Evolutionary conservation across 208 protist genomes (phyloP), one percentile per base, ranked within the genome.

Genomic region (Balamuthia mandrillaris): DNA sequence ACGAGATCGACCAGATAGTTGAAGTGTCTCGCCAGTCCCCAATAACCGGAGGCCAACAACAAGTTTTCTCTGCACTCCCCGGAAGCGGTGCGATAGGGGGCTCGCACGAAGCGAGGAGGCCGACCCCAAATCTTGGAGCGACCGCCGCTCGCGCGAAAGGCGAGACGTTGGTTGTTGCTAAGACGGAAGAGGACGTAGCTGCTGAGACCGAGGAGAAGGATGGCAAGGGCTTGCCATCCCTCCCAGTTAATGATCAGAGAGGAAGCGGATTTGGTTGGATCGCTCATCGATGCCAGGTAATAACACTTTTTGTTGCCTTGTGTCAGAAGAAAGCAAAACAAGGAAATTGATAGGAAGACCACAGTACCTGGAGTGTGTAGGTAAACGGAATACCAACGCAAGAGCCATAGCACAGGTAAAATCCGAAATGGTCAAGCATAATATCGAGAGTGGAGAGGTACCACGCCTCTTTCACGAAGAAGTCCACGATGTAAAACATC

Each of bases 401-500:
- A 87, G 98, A 96, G 47, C 97, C 97, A 68, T 96, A 99, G 88
- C 93, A 94, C 24, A 98, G 90, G 94, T 98, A 97, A 74, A 96
- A 99, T 33, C 97, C 97, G 78, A 98, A 98, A 49, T 96, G 94
- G 65, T 99, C 97, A 33, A 90, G 87, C 42, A 96, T 95, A 61
- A 98, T 98, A 91, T 99, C 97, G 92, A 98, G 97, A 88, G 97
- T 98, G n/a, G 94, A 95, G 35, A 98, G 83, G 35, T 90, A 90
- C 31, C 49, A 56, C 21, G 81, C 93, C 92, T 99, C 97, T 44
- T 95, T 75, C 45, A 2, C 14, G 31, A 98, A 96, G 16, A 93
- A 95, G 52, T 99, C 96, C 39, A 96, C 84, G 18, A 98, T 94
- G 88, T 99, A 99, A 65, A 95, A 31, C 5, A 65, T 90, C 61